A percentile compares a stretch with the other conserved stretches of the same genome.
Conservation (phyloP, 768 basidiomycete species). For the Lentinus tigrinus region DNA sequence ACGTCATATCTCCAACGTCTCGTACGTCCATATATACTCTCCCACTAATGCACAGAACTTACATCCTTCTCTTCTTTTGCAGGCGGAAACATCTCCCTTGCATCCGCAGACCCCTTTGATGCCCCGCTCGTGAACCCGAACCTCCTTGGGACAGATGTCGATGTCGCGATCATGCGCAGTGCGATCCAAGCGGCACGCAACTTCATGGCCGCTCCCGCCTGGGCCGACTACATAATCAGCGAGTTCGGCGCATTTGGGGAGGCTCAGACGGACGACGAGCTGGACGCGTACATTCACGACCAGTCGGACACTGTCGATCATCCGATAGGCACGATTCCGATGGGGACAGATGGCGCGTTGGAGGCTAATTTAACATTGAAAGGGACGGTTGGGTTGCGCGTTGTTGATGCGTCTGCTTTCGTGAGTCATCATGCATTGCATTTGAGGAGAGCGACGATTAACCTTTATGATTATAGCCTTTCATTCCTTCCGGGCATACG, state of each 20-base stretch:
- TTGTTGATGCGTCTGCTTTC: conserved; percentile 27
- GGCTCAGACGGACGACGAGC: conserved; percentile 2
- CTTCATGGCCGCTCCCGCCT: conserved; percentile 9
- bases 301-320: conserved; percentile 1
- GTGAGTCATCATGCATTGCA: neutral
- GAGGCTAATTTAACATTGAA: conserved; percentile 38
- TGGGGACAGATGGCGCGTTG: conserved; percentile 34
- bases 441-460: neutral
- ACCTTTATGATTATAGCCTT: conserved; percentile 3
- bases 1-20: conserved; percentile 17
- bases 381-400: conserved; percentile 39
- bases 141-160: conserved; percentile 22
- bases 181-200: neutral
- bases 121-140: conserved; percentile 19
- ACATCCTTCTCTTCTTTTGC: neutral
- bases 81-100: conserved; percentile 22
- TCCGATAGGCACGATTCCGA: conserved; percentile 32
- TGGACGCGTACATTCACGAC: conserved; percentile 2
- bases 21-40: conserved; percentile 5
- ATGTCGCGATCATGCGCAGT: conserved; percentile 27
- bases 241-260: conserved; percentile 3
- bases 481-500: conserved; percentile 10
- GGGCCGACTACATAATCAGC: conserved; percentile 2
- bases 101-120: conserved; percentile 17
- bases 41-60: neutral